Conservation (phyloP, 352 stramenopile genomes). For the Pythium brassicae region DNA sequence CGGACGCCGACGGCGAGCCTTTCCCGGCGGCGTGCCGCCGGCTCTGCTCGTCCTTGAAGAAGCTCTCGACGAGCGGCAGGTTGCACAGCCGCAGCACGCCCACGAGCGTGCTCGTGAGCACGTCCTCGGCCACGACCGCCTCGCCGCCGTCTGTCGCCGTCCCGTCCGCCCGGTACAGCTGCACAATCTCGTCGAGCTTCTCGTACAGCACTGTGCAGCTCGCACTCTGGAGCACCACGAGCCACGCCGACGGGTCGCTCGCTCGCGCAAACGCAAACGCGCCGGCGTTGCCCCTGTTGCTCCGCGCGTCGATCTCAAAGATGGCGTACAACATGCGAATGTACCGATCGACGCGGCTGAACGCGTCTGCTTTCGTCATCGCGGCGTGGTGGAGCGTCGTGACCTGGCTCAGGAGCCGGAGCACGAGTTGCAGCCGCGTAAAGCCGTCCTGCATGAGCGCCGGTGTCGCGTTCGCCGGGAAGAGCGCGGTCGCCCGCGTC, state of each 20-base stretch:
- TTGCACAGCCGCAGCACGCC: constrained; percentile 78
- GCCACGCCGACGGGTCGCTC: constrained; percentile 56
- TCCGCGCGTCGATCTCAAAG: constrained; percentile 36
- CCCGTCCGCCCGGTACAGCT: constrained; percentile 42
- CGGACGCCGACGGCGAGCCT: constrained; percentile 13
- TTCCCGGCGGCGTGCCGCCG: constrained; percentile 2
- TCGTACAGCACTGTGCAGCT: constrained; percentile 76
- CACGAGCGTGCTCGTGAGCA: constrained; percentile 52
- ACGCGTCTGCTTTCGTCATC: constrained; percentile 37
- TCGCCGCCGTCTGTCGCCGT: constrained; percentile 5
- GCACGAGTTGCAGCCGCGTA: constrained; percentile 56
- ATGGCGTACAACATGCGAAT: constrained; percentile 45
- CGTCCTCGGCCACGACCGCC: constrained; percentile 40
- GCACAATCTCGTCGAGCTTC: constrained; percentile 78
- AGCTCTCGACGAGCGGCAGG: constrained; percentile 63
- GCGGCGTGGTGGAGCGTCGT: constrained; percentile 56
- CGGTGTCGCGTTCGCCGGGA: constrained; percentile 38
- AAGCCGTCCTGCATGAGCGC: constrained; percentile 78
- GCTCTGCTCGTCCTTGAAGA: constrained; percentile 49
- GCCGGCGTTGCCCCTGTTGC: constrained; percentile 1
- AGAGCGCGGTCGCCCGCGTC: constrained; percentile 11
- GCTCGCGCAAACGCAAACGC: neutral
- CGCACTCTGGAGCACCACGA: constrained; percentile 64
- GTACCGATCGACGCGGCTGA: constrained; percentile 51
- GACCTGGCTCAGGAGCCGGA: constrained; percentile 57